Percentiles rank a stretch among this genome's conserved stretches.
These are phyloP conservation scores for Colletotrichum sp. DNA, from an alignment of 2,329 filamentous ascomycete species.

Conservation along the genomic window DNA sequence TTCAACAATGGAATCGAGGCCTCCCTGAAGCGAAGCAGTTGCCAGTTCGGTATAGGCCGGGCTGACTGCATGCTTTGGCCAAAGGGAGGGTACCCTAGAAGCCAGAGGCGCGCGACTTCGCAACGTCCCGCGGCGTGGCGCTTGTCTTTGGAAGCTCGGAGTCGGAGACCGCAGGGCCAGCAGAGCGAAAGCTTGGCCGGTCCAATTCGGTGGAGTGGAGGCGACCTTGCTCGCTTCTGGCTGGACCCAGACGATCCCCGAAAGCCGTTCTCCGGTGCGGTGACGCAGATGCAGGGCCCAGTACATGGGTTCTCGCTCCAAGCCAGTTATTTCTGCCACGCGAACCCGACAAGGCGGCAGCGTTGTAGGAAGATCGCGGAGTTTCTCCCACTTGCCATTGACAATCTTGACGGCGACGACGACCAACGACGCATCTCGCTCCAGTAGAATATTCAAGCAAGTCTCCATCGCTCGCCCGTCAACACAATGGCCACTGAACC, in stretches of 20 bases:
- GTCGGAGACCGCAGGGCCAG: neutral
- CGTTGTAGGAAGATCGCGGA: neutral
- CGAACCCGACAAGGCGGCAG: neutral
- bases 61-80: neutral
- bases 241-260: slow-evolving; percentile 15
- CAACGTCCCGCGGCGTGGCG: slow-evolving; percentile 4
- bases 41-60: slow-evolving; percentile 1
- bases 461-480: neutral
- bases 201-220: neutral
- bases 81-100: neutral
- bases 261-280: slow-evolving; percentile 17
- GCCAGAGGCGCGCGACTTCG: neutral
- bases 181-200: neutral
- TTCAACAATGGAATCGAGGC: neutral
- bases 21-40: neutral
- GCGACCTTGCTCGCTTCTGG: slow-evolving; percentile 10
- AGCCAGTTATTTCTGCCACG: slow-evolving; percentile 10
- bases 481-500: slow-evolving; percentile 32
- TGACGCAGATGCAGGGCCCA: slow-evolving; percentile 15
- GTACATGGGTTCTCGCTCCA: neutral
- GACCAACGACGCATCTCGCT: neutral
- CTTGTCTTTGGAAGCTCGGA: neutral
- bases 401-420: neutral
- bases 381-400: neutral
- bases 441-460: neutral